Conservation (phyloP, 257 asterid genomes). For the Ballota nigra region DNA sequence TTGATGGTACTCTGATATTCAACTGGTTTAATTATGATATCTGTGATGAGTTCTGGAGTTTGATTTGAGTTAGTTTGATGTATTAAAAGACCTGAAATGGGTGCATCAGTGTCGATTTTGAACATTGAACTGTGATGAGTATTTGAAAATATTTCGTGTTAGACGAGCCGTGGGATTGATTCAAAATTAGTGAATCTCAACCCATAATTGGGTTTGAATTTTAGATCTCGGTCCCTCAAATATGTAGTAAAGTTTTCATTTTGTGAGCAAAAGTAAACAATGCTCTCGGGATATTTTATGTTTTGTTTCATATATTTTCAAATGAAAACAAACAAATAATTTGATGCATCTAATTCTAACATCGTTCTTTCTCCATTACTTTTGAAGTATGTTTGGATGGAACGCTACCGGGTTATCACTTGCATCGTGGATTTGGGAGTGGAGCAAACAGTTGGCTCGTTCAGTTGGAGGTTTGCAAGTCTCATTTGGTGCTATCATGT, state of each 20-base stretch:
- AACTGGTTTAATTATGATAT: neutral
- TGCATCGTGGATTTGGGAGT: conserved; percentile 68
- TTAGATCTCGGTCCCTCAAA: neutral
- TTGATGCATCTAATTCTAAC: neutral
- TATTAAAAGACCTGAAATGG: neutral
- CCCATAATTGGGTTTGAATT: no score
- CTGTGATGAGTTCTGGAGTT: no score
- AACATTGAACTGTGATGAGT: neutral
- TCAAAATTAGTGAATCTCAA: no score
- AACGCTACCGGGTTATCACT: conserved; percentile 78
- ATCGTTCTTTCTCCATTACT: conserved; percentile 11
- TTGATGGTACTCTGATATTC: neutral
- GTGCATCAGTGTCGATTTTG: neutral
- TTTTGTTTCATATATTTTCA: neutral
- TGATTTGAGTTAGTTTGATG: neutral
- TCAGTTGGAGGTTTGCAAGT: conserved; percentile 62
- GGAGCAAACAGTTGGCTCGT: conserved; percentile 84
- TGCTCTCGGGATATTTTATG: neutral
- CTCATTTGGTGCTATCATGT: neutral
- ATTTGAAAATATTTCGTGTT: neutral
- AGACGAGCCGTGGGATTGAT: neutral
- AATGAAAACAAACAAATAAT: neutral
- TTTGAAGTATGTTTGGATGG: conserved; percentile 89
- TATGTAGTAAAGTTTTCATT: neutral
- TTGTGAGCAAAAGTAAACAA: no score